phyloP scores from a whole-genome alignment of 2,329 filamentous ascomycete genomes.

The Geosmithia morbida region DNA sequence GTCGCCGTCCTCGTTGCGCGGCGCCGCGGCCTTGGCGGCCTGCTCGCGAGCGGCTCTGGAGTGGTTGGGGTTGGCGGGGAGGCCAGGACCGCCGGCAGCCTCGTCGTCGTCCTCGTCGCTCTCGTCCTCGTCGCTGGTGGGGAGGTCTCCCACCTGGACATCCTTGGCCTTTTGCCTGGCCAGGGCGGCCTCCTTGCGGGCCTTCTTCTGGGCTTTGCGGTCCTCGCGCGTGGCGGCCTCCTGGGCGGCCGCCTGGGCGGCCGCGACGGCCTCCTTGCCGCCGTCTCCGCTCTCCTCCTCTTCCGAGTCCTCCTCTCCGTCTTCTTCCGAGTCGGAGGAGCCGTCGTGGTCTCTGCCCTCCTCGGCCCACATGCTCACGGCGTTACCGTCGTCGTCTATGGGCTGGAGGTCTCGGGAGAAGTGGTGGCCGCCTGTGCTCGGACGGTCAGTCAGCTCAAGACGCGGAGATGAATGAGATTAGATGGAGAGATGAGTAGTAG shows the following conservation, averaged over 20 bases:
- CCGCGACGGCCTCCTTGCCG: conserved; percentile 29
- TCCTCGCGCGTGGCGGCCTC: conserved; percentile 55
- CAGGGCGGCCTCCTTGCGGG: conserved; percentile 80
- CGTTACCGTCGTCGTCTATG: conserved; percentile 77
- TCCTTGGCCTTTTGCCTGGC: conserved; percentile 56
- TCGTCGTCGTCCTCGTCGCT: conserved; percentile 35
- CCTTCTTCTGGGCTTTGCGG: conserved; percentile 76
- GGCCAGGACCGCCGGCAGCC: conserved; percentile 36
- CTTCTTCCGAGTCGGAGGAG: conserved; percentile 33
- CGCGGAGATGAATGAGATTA: no score
- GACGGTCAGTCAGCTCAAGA: background rate
- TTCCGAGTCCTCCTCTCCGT: conserved; percentile 34
- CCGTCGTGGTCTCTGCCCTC: conserved; percentile 38
- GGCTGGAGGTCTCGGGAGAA: conserved; percentile 88
- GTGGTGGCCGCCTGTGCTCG: conserved; percentile 66
- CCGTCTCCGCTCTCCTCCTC: conserved; percentile 31
- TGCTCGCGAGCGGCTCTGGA: conserved; percentile 57
- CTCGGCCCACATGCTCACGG: conserved; percentile 71
- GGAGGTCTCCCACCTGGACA: conserved; percentile 75
- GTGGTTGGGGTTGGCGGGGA: conserved; percentile 89
- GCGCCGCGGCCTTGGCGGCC: conserved; percentile 13
- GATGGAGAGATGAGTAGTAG: background rate
- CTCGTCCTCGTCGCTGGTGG: conserved; percentile 44
- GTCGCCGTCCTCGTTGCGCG: conserved; percentile 13
- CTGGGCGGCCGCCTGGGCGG: conserved; percentile 25